Evolutionary conservation across 306 rosid genomes (phyloP).

Genomic region (Medicago ruthenica): DNA sequence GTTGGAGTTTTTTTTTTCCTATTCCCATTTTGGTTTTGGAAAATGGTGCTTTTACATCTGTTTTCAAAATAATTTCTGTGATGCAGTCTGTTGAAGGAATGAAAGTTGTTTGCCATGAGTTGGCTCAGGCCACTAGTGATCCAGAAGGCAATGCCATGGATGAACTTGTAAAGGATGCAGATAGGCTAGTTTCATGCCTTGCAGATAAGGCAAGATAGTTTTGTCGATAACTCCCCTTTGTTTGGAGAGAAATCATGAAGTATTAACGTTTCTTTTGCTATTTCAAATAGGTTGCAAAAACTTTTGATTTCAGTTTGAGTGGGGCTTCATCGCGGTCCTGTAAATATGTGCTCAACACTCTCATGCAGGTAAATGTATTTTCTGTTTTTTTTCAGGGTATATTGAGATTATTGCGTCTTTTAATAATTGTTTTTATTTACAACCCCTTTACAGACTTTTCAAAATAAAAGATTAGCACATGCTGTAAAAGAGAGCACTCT

Average conservation of each 20-base stretch:
- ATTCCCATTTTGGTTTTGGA: conserved; percentile 1
- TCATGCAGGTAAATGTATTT: conserved; percentile 78
- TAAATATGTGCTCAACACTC: conserved; percentile 98
- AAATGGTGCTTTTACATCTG: conserved; percentile 26
- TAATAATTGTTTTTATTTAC: conserved; percentile 13
- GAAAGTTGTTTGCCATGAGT: conserved; percentile 98
- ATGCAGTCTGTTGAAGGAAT: conserved; percentile 98
- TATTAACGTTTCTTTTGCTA: conserved; percentile 4
- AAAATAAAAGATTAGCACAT: conserved; percentile 89
- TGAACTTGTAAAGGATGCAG: conserved; percentile 85
- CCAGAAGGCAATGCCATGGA: conserved; percentile 96
- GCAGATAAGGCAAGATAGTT: conserved; percentile 73
- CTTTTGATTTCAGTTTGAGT: conserved; percentile 96
- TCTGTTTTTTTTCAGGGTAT: not conserved
- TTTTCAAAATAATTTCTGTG: conserved; percentile 38
- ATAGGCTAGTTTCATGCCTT: conserved; percentile 90
- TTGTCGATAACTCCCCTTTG: not conserved
- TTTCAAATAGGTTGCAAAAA: conserved; percentile 78
- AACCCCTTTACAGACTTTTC: conserved; percentile 77
- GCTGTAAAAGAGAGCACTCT: conserved; percentile 93
- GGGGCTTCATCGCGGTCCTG: conserved; percentile 98
- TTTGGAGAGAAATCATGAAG: not conserved
- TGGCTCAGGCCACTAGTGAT: conserved; percentile 87
- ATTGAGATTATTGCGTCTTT: conserved; percentile 27
- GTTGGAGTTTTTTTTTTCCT: not conserved